Evolutionary conservation across 176 grass and related monocot genomes (phyloP).

Genomic region (Phoenix roebelenii): DNA sequence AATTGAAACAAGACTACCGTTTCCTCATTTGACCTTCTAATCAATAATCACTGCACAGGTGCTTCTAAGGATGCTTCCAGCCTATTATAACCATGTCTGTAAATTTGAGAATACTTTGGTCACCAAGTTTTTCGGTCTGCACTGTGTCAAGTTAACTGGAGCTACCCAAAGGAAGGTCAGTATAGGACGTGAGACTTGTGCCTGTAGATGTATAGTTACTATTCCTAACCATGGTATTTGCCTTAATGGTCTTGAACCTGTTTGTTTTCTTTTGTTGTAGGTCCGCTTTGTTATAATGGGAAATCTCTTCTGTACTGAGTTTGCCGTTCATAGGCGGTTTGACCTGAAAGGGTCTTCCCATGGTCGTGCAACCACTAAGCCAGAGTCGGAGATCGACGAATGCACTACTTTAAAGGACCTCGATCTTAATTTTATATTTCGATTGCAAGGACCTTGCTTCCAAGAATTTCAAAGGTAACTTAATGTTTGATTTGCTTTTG

Average conservation of each 20-base stretch:
- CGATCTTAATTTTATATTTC: conserved; percentile 97
- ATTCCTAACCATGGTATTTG: conserved; percentile 9
- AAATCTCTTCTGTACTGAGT: conserved; percentile 80
- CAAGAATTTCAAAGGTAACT: conserved; percentile 84
- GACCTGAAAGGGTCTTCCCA: conserved; percentile 98
- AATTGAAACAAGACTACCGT: too few relatives aligned
- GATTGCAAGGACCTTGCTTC: conserved; percentile 81
- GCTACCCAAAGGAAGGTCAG: conserved; percentile 93
- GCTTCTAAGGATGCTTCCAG: conserved; percentile 93
- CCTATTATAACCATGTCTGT: conserved; percentile 93
- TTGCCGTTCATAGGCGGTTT: conserved; percentile 82
- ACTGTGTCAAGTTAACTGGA: conserved; percentile 92
- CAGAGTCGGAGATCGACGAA: conserved; percentile 81
- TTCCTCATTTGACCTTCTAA: neutral
- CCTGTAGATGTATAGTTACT: neutral
- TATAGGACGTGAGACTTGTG: neutral
- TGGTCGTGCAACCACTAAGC: conserved; percentile 86
- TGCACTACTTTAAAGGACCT: conserved; percentile 96
- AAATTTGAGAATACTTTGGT: conserved; percentile 80
- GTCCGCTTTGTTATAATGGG: conserved; percentile 99
- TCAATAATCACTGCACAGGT: conserved; percentile 40
- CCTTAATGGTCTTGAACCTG: neutral
- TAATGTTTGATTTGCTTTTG: conserved; percentile 8
- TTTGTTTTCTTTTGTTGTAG: conserved; percentile 21
- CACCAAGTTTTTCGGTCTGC: conserved; percentile 88